Conservation (phyloP, 164 flowering plant genomes). For the Magnolia sinica region DNA sequence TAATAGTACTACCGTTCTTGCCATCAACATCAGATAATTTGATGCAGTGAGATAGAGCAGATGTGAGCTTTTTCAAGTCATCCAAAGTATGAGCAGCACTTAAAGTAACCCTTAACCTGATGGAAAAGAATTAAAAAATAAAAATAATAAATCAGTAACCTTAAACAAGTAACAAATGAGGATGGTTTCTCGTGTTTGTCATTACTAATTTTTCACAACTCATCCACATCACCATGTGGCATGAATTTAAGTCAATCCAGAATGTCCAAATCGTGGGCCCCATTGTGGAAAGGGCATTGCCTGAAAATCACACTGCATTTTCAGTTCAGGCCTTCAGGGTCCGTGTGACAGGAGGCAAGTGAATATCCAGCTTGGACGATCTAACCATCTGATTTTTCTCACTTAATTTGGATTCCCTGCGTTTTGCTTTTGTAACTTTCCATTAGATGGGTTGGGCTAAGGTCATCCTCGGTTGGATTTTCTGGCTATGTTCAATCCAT, state of each 20-base stretch:
- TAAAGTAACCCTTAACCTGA: constrained; percentile 76
- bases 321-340: background rate
- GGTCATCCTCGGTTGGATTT: no score
- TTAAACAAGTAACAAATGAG: background rate
- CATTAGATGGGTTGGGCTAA: background rate
- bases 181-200: background rate
- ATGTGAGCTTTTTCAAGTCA: constrained; percentile 65
- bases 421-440: background rate
- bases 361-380: background rate
- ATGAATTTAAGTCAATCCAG: background rate
- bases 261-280: background rate
- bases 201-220: background rate
- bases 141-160: background rate
- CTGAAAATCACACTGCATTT: background rate
- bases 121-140: background rate
- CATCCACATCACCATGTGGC: background rate
- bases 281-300: no score
- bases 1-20: background rate
- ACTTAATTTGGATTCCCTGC: background rate
- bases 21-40: constrained; percentile 26
- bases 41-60: constrained; percentile 55
- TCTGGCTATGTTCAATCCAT: no score
- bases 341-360: background rate
- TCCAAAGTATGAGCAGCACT: constrained; percentile 70
- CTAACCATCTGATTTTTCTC: background rate